phyloP scores from a whole-genome alignment of 352 stramenopile genomes.

The Globisporangium cylindrosporum region DNA sequence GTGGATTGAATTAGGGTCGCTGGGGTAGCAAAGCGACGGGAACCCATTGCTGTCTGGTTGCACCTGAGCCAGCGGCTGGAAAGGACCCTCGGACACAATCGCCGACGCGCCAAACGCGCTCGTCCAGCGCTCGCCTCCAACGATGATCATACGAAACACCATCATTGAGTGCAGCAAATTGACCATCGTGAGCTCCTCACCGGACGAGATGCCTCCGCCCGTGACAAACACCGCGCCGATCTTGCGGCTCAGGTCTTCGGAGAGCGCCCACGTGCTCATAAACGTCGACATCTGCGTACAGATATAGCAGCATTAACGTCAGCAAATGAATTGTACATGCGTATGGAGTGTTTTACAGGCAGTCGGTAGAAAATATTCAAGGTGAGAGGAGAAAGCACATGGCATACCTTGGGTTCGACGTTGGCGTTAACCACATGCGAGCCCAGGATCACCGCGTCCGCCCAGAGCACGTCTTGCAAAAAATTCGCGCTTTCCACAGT shows the following conservation, averaged over 20 bases:
- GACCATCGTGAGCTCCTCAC: slow-evolving; percentile 85
- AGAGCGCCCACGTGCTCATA: slow-evolving; percentile 69
- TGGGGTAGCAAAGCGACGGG: slow-evolving; percentile 51
- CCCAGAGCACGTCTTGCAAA: slow-evolving; percentile 72
- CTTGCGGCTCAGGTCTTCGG: slow-evolving; percentile 76
- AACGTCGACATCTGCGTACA: slow-evolving; percentile 56
- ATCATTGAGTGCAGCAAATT: slow-evolving; percentile 86
- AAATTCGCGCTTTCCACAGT: slow-evolving; percentile 69
- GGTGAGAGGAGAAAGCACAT: background rate
- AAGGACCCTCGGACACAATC: slow-evolving; percentile 75
- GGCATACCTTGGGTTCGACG: slow-evolving; percentile 72
- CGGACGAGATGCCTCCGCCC: slow-evolving; percentile 72
- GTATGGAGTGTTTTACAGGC: background rate
- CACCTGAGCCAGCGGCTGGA: slow-evolving; percentile 27
- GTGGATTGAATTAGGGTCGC: slow-evolving; percentile 54
- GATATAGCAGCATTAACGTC: background rate
- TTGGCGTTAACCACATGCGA: slow-evolving; percentile 87
- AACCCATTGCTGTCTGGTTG: slow-evolving; percentile 28
- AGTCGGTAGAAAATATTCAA: background rate
- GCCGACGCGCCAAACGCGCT: slow-evolving; percentile 82
- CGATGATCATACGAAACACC: slow-evolving; percentile 85
- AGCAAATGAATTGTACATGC: slow-evolving; percentile 6
- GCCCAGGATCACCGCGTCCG: slow-evolving; percentile 82
- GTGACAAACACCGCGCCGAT: slow-evolving; percentile 86
- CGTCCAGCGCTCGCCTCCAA: slow-evolving; percentile 83